A percentile compares a stretch with the other conserved stretches of the same genome.
These are phyloP conservation scores for Phaffomyces antillensis DNA, from an alignment of 805 yeast genomes.

Conservation along the genomic window DNA sequence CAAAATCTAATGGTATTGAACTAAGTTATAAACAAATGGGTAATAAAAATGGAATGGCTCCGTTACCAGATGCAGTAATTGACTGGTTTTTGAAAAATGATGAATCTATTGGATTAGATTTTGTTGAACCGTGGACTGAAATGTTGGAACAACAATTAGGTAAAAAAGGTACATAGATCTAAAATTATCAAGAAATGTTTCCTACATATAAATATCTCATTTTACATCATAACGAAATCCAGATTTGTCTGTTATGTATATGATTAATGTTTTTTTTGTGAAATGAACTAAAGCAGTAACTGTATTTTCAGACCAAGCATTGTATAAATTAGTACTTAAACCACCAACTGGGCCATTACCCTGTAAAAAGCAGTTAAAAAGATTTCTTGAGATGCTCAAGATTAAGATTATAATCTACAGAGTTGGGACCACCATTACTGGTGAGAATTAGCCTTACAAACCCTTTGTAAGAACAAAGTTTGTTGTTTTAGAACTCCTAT, in stretches of 20 bases:
- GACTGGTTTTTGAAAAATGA: conserved; percentile 44
- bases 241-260: too few relatives aligned
- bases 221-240: too few relatives aligned
- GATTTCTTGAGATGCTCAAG: too few relatives aligned
- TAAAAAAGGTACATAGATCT: conserved; percentile 8
- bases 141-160: conserved; percentile 60
- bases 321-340: conserved; percentile 4
- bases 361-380: too few relatives aligned
- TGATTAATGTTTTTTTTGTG: too few relatives aligned
- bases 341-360: conserved; percentile 10
- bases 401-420: not conserved
- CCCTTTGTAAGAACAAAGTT: too few relatives aligned
- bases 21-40: conserved; percentile 21
- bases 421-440: too few relatives aligned
- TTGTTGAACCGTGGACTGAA: conserved; percentile 75
- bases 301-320: conserved; percentile 7
- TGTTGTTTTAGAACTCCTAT: too few relatives aligned
- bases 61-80: conserved; percentile 30
- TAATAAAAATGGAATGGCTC: not conserved
- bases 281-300: conserved; percentile 4
- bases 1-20: conserved; percentile 2
- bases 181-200: too few relatives aligned
- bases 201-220: too few relatives aligned
- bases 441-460: too few relatives aligned
- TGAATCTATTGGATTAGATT: conserved; percentile 46